A percentile compares a stretch with the other conserved stretches of the same genome.
These are phyloP conservation scores for Vaucheria bursata DNA, from an alignment of 352 stramenopile genomes.

Conservation along the genomic window DNA sequence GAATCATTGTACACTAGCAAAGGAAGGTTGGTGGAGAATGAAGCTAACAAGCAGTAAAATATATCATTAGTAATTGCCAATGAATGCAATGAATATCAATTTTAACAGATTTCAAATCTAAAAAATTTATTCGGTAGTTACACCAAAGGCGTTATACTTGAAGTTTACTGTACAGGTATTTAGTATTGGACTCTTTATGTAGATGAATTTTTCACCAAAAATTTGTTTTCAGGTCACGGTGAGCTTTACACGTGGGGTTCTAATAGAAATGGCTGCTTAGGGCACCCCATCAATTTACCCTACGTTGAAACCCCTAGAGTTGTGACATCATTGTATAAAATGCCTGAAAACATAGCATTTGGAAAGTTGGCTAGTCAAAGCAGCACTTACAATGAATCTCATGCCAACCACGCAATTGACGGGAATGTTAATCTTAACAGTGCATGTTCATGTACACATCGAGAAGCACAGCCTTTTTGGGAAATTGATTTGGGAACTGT, in stretches of 20 bases:
- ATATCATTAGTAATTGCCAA: too few relatives aligned
- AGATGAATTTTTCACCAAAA: too few relatives aligned
- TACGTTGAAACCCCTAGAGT: slow-evolving; percentile 52
- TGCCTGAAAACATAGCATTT: slow-evolving; percentile 69
- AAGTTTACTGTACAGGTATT: too few relatives aligned
- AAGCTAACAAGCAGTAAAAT: too few relatives aligned
- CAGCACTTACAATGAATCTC: slow-evolving; percentile 76
- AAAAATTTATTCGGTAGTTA: too few relatives aligned
- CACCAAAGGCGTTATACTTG: too few relatives aligned
- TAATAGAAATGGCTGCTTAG: slow-evolving; percentile 77
- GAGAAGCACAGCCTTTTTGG: slow-evolving; percentile 82
- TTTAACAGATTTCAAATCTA: too few relatives aligned
- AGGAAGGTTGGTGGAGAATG: too few relatives aligned
- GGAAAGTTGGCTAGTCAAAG: slow-evolving; percentile 66
- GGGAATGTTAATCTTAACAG: slow-evolving; percentile 60
- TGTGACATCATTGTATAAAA: not conserved
- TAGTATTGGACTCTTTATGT: too few relatives aligned
- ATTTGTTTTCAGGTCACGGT: too few relatives aligned
- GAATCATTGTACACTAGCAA: too few relatives aligned
- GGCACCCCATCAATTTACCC: slow-evolving; percentile 60
- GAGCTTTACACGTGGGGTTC: slow-evolving; percentile 83
- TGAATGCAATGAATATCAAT: too few relatives aligned
- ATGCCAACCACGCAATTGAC: slow-evolving; percentile 67
- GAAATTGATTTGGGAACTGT: slow-evolving; percentile 52
- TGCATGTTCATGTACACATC: slow-evolving; percentile 74